Evolutionary conservation across 257 asterid genomes (phyloP).

Genomic region (Leonotis leonurus): DNA sequence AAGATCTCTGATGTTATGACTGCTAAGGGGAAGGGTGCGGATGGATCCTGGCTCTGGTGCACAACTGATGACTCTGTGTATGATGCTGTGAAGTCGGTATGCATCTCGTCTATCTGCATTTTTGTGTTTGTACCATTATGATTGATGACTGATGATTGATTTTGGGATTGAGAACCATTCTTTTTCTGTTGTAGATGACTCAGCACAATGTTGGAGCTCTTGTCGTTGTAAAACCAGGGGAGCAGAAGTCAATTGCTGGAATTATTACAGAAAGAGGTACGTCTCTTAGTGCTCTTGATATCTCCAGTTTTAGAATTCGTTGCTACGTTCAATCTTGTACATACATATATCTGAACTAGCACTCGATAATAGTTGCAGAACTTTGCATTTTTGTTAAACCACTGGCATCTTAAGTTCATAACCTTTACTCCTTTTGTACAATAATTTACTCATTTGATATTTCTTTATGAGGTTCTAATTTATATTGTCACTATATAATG

Average conservation of each 20-base stretch:
- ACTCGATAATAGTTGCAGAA: too few species aligned
- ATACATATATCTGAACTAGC: too few species aligned
- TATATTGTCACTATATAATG: too few species aligned
- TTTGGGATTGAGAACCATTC: not conserved
- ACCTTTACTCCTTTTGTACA: too few species aligned
- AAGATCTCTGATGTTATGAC: constrained; percentile 65
- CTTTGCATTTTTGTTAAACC: too few species aligned
- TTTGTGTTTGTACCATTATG: not conserved
- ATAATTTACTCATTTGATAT: too few species aligned
- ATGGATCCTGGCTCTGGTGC: constrained; percentile 99
- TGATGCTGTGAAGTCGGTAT: constrained; percentile 94
- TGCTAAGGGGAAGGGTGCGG: constrained; percentile 76
- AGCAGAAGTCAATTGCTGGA: constrained; percentile 71
- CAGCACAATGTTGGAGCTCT: constrained; percentile 98
- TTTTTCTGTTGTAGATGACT: constrained; percentile 61
- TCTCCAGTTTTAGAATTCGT: too few species aligned
- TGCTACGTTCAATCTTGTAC: not conserved
- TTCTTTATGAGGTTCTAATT: too few species aligned
- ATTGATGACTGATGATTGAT: not conserved
- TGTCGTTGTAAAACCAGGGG: constrained; percentile 94
- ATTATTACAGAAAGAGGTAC: constrained; percentile 68
- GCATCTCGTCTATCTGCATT: constrained; percentile 16
- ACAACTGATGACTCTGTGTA: constrained; percentile 84
- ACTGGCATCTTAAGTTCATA: too few species aligned
- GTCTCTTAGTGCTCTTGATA: too few species aligned